These are phyloP conservation scores for Fonsecaea monophora DNA, from an alignment of 2,329 filamentous ascomycete species.

Conservation along the genomic window DNA sequence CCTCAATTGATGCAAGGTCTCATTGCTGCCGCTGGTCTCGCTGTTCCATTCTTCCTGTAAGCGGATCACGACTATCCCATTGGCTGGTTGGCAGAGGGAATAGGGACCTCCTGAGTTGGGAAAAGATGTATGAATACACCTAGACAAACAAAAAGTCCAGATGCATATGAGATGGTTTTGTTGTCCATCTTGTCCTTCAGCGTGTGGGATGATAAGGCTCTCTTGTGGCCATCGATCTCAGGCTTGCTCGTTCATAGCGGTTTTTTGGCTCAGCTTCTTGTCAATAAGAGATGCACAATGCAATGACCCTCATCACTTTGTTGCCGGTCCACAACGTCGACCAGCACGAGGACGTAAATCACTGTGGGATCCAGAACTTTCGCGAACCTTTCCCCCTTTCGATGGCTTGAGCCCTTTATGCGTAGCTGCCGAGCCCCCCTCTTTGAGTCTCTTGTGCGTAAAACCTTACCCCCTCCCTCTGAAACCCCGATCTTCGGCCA, in stretches of 20 bases:
- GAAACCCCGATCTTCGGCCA: not conserved
- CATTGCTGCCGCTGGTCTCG: conserved; percentile 22
- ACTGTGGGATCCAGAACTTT: not conserved
- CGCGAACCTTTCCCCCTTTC: not conserved
- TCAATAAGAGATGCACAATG: not conserved
- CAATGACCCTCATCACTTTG: not conserved
- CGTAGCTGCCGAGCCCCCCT: not conserved
- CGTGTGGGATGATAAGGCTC: not conserved
- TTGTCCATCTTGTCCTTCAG: not conserved
- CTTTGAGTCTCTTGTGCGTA: not conserved
- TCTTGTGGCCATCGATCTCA: not conserved
- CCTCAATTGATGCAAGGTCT: conserved; percentile 23
- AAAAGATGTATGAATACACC: conserved; percentile 5
- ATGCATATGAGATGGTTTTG: not conserved
- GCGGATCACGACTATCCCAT: not conserved
- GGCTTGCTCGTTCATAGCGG: not conserved
- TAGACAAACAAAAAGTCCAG: conserved; percentile 1
- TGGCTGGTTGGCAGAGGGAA: not conserved
- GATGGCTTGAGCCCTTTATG: not conserved
- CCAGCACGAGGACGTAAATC: not conserved
- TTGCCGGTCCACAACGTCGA: not conserved
- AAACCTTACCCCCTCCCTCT: not conserved
- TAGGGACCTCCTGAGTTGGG: not conserved
- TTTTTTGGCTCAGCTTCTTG: not conserved
- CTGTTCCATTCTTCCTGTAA: conserved; percentile 23